Evolutionary conservation across 2,329 filamentous ascomycete genomes (phyloP), one percentile per base, ranked within the genome.

Genomic region (Aureobasidium sp.): DNA sequence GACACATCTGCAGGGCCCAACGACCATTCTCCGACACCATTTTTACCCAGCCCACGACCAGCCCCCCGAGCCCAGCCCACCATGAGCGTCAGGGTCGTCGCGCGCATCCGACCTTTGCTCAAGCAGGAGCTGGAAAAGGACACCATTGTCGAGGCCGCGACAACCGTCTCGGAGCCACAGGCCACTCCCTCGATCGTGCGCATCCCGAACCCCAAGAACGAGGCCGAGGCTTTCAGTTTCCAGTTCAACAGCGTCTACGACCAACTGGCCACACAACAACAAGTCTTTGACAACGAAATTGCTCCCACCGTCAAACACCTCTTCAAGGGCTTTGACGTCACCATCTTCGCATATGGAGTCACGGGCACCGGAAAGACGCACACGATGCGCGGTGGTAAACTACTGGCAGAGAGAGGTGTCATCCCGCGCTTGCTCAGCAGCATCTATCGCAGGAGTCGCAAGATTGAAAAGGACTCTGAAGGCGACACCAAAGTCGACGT

Each of bases 301-400:
- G 83, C 90, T 44, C 91, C 93, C 1, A 91, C 92, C 56, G 81
- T 97, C 66, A 97, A 96, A 74, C 89, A 94, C 61, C 84, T 97
- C 11, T 97, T 97, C 77, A 87, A 87, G 75, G 94, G 90, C 63
- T 86, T 91, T 71, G 90, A 95, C 76, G 84, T 93, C 45, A 96
- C 91, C 12, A 84, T 96, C 62, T 96, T 97, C 71, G 91, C 92
- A 31, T 96, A 97, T 73, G 92, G 92, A 64, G 90, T 93, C 64
- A 96, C 92, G 0, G 92, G 92, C 51, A 96, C 91, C 0, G 92
- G 92, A 62, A 97, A 97, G 77, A 97, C 92, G 64, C 90, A 96
- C 76, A 97, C 92, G 2, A 96, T 97, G 91, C 87, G 92, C 66
- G 92, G 92, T 67, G 92, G 92, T 42, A 84, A 95, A 75, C 89